Base-by-base conservation (phyloP, 371 early-diverging fungal species). In the Zychaea mexicana region DNA sequence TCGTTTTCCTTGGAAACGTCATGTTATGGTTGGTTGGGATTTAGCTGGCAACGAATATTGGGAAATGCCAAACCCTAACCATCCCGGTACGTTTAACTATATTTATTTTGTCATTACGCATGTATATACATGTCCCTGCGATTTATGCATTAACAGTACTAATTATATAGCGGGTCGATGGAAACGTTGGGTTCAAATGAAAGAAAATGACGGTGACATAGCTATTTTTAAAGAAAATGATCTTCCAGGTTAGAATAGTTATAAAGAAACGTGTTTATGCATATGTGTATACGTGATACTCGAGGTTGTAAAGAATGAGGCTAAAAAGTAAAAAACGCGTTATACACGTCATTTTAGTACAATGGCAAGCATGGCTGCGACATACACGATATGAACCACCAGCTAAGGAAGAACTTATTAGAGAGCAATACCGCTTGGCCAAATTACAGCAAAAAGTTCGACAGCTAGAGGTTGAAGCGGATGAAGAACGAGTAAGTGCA, bases 321-420 rank as follows among this genome's bases (percentile, higher is more conserved):
- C n/a, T n/a, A n/a, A n/a, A n/a, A n/a, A n/a, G n/a, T n/a, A n/a
- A n/a, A n/a, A n/a, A n/a, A n/a, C n/a, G n/a, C n/a, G n/a, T n/a
- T n/a, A n/a, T n/a, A n/a, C n/a, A n/a, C n/a, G n/a, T n/a, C n/a
- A 55, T 76, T 42, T 64, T 73, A 79, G 85, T 88, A 5, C 90
- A 89, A 74, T 91, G 91, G 91, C 86, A 85, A 53, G 72, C 89
- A 46, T 91, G 91, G 91, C 73, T 91, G 61, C 71, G 90, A 60
- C 88, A 89, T 57, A 87, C 86, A 8, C 76, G 91, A 36, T 68
- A 61, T n/a, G 76, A 68, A 9, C 71, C 88, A 2, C 89, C 89
- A 4, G 81, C 85, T 6, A 60, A 77, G 15, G 76, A 79, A 33
- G 90, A 87, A 67, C 59, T 82, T 9, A 32, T 76, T 2, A 52